Evolutionary conservation across 495 filamentous ascomycete genomes (phyloP).

Genomic region (Daldinia caldariorum): DNA sequence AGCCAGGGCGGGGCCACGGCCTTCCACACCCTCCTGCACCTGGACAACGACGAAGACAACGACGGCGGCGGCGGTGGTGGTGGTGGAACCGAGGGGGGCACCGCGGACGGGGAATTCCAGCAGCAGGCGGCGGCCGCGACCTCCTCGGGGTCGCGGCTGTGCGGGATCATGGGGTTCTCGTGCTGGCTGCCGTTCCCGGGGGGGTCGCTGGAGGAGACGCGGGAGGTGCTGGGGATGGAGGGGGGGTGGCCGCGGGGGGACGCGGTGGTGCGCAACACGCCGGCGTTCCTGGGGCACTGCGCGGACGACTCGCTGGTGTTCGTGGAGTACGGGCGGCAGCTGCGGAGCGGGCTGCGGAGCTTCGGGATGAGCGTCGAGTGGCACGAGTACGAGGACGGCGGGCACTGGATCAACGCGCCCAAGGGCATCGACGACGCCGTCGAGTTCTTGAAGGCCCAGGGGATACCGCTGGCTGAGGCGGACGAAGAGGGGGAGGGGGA

Average conservation of each 20-base stretch:
- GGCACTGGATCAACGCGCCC: slow-evolving; percentile 65
- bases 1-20: slow-evolving; percentile 57
- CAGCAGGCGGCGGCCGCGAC: background rate
- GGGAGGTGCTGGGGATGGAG: slow-evolving; percentile 42
- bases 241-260: slow-evolving; percentile 20
- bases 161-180: slow-evolving; percentile 64
- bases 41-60: slow-evolving; percentile 23
- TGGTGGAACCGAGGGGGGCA: background rate
- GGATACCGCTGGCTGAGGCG: slow-evolving; percentile 19
- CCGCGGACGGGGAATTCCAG: background rate
- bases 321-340: slow-evolving; percentile 53
- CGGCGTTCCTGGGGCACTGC: slow-evolving; percentile 65
- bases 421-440: slow-evolving; percentile 63
- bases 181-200: slow-evolving; percentile 66
- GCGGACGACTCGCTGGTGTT: slow-evolving; percentile 61
- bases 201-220: slow-evolving; percentile 45
- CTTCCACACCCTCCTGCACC: slow-evolving; percentile 56
- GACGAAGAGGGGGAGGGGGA: background rate
- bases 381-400: slow-evolving; percentile 61
- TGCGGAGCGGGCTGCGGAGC: slow-evolving; percentile 50
- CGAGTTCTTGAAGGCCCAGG: slow-evolving; percentile 49
- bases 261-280: slow-evolving; percentile 49
- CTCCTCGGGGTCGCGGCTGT: slow-evolving; percentile 38
- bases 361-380: slow-evolving; percentile 60
- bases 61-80: background rate